A percentile compares a stretch with the other conserved stretches of the same genome.
Conservation (phyloP, 306 rosid genomes). For the Pachyrhizus erosus region DNA sequence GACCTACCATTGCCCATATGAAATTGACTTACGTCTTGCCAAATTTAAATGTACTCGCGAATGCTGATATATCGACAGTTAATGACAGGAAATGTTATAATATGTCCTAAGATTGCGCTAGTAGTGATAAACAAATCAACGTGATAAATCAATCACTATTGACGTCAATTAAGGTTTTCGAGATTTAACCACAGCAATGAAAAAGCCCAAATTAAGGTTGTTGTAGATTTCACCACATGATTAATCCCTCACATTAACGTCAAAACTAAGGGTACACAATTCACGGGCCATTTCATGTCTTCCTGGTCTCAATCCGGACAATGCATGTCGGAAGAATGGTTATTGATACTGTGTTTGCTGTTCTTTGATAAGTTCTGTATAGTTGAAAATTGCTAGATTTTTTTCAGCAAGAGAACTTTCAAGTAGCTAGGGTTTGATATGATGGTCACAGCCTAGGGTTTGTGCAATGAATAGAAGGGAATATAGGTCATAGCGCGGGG, state of each 20-base stretch:
- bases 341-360: neutral
- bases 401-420: neutral
- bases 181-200: neutral
- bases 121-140: neutral
- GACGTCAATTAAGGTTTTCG: slow-evolving; percentile 10
- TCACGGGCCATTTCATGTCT: slow-evolving; percentile 33
- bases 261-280: neutral
- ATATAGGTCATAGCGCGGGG: slow-evolving; percentile 38
- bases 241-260: neutral
- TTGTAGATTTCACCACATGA: neutral
- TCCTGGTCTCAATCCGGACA: slow-evolving; percentile 19
- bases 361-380: neutral
- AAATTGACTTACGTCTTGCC: slow-evolving; percentile 44
- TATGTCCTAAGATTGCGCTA: slow-evolving; percentile 33
- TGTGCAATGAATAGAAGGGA: slow-evolving; percentile 46
- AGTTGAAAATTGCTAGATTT: neutral
- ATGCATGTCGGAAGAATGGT: neutral
- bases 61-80: slow-evolving; percentile 21
- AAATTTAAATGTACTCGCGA: slow-evolving; percentile 38
- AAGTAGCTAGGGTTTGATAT: slow-evolving; percentile 39
- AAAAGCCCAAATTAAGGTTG: neutral
- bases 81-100: slow-evolving; percentile 29
- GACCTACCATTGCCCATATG: slow-evolving; percentile 39
- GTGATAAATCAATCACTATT: slow-evolving; percentile 17
- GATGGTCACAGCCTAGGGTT: slow-evolving; percentile 47